These are phyloP conservation scores for Chlamydomonas asymmetrica DNA, from an alignment of 139 green algal species.

Conservation along the genomic window DNA sequence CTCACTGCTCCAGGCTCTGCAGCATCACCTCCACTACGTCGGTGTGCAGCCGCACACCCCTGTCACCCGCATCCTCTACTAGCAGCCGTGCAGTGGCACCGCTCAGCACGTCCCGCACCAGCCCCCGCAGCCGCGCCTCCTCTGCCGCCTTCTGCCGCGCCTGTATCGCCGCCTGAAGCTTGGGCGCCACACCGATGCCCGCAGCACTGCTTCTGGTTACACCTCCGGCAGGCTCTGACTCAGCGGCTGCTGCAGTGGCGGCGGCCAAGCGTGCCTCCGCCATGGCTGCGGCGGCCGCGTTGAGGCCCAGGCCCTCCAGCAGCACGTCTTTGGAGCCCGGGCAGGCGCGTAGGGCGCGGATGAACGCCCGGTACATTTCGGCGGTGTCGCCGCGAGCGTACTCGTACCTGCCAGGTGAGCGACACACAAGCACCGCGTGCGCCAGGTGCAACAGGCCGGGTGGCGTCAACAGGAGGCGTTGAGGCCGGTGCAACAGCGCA, in stretches of 20 bases:
- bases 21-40: conserved; percentile 77
- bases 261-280: no score
- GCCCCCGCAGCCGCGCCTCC: conserved; percentile 61
- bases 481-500: no score
- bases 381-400: conserved; percentile 12
- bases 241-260: no score
- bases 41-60: conserved; percentile 69
- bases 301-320: conserved; percentile 64
- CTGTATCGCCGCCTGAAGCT: no score
- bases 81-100: no score
- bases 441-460: background rate
- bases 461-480: background rate
- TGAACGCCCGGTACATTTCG: conserved; percentile 62
- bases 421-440: background rate
- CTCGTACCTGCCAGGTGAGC: conserved; percentile 20
- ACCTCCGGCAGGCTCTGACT: no score
- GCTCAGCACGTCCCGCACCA: no score
- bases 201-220: no score
- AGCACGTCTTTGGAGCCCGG: conserved; percentile 79
- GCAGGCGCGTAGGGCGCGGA: conserved; percentile 72
- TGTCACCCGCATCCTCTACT: no score
- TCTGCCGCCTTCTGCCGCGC: conserved; percentile 55
- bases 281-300: no score
- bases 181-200: no score
- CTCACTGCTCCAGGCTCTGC: conserved; percentile 32